Percentiles rank a stretch among this genome's conserved stretches.
Conservation (phyloP, 129 eudicot genomes). For the Flaveria robusta region DNA sequence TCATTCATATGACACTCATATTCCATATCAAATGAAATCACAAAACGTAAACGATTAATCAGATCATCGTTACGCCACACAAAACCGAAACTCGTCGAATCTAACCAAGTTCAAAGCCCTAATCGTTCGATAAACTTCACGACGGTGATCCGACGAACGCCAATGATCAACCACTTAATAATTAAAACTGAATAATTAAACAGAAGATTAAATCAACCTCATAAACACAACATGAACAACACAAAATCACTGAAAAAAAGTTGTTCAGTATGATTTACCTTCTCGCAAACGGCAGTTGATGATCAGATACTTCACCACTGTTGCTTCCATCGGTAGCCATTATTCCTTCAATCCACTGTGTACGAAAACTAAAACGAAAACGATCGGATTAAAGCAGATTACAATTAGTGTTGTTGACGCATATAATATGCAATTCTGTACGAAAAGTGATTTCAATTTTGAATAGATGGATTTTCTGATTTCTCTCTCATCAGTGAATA, state of each 20-base stretch:
- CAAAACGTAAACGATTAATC: background rate
- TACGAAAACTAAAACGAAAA: background rate
- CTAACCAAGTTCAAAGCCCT: background rate
- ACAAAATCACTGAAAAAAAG: background rate
- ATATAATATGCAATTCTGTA: background rate
- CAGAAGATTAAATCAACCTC: background rate
- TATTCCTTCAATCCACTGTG: background rate
- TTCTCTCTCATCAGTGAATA: background rate
- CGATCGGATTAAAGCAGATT: background rate
- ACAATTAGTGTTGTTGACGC: background rate
- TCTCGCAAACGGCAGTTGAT: constrained; percentile 20
- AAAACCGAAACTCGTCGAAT: background rate
- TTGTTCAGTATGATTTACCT: constrained; percentile 2
- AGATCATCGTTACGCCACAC: background rate
- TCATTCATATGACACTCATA: background rate
- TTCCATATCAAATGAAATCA: background rate
- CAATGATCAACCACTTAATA: background rate
- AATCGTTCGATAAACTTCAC: background rate
- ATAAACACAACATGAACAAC: background rate
- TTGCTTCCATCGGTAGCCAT: constrained; percentile 16
- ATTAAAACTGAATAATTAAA: background rate
- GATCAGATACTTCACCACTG: constrained; percentile 3
- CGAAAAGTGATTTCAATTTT: background rate
- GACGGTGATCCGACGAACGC: constrained; percentile 1
- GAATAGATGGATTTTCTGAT: background rate